Evolutionary conservation across 345 rosid genomes (phyloP), one percentile per base, ranked within the genome.

Genomic region (Syzygium aromaticum): DNA sequence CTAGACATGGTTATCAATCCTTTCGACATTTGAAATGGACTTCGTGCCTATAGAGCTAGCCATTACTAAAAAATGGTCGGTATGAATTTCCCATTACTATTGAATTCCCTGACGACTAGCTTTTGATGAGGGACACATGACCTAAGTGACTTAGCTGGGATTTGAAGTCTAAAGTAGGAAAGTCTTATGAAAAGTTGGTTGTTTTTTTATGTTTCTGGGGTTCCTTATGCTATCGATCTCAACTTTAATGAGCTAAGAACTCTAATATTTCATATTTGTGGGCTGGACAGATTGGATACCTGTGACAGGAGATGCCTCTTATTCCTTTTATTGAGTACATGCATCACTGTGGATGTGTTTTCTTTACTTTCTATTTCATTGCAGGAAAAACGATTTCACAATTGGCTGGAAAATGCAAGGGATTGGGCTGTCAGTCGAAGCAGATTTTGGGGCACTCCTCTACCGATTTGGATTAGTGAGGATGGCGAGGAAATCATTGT

Each of bases 391-490:
- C 96, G 99, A 77, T 98, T 98, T 89, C 99, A 98, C 90, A 98
- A 98, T 92, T 98, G 99, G 99, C 94, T 98, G 86, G 99, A 98
- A 89, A 98, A 96, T 93, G 99, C 99, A 73, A 92, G 99, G 90
- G 99, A 98, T 92, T 98, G 99, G 99, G 99, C 99, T 43, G 90
- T 98, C 49, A 98, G 99, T 91, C 91, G 99, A 88, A 98, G 98
- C 92, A 92, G 99, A 87, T 98, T 96, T 90, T 98, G 99, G 99
- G 99, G 99, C 61, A 98, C 99, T 84, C 99, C 99, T 88, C 96
- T 98, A 86, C 99, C 99, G 19, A 80, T 98, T 49, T 98, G 99
- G 99, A 92, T 91, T 28, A 96, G 98, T 89, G 97, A 94, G 89
- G 99, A 98, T 89, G 97, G 94, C 40, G 92, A 93, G 88, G 99